Base-by-base conservation (phyloP, 1,284 basidiomycete genomes). In the Fistulinella cinereoalba region DNA sequence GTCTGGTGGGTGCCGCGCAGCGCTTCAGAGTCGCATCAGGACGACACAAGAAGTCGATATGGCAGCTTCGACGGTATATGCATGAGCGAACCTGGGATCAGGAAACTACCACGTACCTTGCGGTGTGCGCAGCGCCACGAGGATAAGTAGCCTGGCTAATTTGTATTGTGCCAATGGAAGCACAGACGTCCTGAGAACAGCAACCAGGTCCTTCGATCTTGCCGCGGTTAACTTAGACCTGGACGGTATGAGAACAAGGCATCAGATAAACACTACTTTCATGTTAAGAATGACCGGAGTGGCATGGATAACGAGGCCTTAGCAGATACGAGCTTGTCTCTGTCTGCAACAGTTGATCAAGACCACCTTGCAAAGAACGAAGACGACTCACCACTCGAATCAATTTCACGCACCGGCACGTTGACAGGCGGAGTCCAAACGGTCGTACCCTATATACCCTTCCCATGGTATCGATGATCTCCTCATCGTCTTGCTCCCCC, bases 271-370 rank as follows among this genome's bases (percentile, higher is more conserved):
- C 25, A 95, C 96, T 61, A 83, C 80, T 71, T 93, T 94, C 97
- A 99, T 99, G 69, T 99, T 96, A 2, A 97, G 96, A 48, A 99
- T 98, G 61, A 99, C 88, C 4, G 96, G 92, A 0, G 96, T 98
- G 0, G 94, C 92, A 33, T 97, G 90, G 56, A 99, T 99, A 55
- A 99, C 94, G 6, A 99, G 82, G 43, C 96, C 65, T 96, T 97
- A 71, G 99, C 86, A 43, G 85, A 88, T 22, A 97, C 89, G 31
- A 99, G 84, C 69, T 97, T 96, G 76, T 97, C 94, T 53, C 95
- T 97, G 62, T 97, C 94, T 95, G 49, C 21, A 43, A n/a, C 44
- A 34, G n/a, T 21, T 21, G 42, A 39, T 47, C 50, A 53, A 22
- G 28, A 36, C 29, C 34, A 15, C 37, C 47, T 25, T 16, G 15